Evolutionary conservation across 2,329 filamentous ascomycete genomes (phyloP).

Genomic region (Claviceps fusiformis): DNA sequence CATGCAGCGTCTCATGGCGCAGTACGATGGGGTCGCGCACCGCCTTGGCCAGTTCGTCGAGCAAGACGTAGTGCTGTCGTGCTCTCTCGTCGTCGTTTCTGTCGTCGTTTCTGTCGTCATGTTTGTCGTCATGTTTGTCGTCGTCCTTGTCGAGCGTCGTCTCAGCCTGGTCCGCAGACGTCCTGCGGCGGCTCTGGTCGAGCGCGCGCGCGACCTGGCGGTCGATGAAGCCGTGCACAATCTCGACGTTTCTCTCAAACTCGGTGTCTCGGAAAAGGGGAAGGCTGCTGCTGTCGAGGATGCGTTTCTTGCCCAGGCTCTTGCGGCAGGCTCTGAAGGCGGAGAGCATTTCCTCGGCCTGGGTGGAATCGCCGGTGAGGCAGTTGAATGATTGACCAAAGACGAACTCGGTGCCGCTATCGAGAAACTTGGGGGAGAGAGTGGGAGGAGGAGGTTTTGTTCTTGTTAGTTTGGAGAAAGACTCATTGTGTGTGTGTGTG

Average conservation of each 20-base stretch:
- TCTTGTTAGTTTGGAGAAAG: not conserved
- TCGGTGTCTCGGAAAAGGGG: not conserved
- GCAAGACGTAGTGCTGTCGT: not conserved
- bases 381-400: conserved; percentile 3
- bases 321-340: not conserved
- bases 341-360: not conserved
- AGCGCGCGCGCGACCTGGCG: not conserved
- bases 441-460: too few species aligned
- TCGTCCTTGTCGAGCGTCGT: not conserved
- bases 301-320: not conserved
- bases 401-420: conserved; percentile 1
- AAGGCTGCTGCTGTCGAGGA: not conserved
- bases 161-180: not conserved
- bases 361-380: not conserved
- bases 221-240: conserved; percentile 2
- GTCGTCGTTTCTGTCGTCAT: not conserved
- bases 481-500: too few species aligned
- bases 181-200: not conserved
- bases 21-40: not conserved
- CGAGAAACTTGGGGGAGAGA: conserved; percentile 1
- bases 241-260: conserved; percentile 1
- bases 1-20: conserved; percentile 1
- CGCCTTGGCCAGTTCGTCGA: conserved; percentile 1
- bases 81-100: not conserved
- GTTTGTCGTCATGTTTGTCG: not conserved